These are phyloP conservation scores for Actinomortierella wolfii DNA, from an alignment of 371 early-diverging fungal genomes.

Conservation along the genomic window DNA sequence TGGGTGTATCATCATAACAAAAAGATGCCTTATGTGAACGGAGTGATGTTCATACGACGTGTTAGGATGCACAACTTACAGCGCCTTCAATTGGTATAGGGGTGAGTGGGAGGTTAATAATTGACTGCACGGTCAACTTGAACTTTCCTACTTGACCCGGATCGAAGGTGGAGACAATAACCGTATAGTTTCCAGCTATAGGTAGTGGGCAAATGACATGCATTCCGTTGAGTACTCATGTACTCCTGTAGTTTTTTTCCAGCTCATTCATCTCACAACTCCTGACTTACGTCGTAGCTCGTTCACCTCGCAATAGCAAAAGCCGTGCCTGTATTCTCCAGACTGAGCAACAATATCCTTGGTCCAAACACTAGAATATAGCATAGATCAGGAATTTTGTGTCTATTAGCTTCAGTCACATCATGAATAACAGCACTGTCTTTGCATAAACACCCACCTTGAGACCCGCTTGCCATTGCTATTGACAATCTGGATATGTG, in stretches of 20 bases:
- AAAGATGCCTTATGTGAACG: too few species aligned
- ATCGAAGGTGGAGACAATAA: slow-evolving; percentile 80
- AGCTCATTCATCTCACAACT: neutral
- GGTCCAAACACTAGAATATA: slow-evolving; percentile 58
- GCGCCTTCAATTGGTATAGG: slow-evolving; percentile 81
- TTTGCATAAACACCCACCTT: too few species aligned
- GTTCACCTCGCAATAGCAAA: slow-evolving; percentile 70
- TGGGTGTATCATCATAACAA: too few species aligned
- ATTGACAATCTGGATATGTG: slow-evolving; percentile 72
- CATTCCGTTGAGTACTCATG: too few species aligned
- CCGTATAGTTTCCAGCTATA: slow-evolving; percentile 73
- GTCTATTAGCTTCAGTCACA: too few species aligned
- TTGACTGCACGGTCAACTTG: slow-evolving; percentile 65
- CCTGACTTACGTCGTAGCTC: slow-evolving; percentile 54
- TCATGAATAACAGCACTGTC: too few species aligned
- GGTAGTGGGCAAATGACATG: slow-evolving; percentile 5
- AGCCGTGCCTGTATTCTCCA: slow-evolving; percentile 73
- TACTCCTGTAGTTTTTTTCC: too few species aligned
- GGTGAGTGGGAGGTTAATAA: slow-evolving; percentile 49
- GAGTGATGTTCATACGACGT: too few species aligned
- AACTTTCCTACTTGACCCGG: slow-evolving; percentile 72
- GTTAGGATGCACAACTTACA: slow-evolving; percentile 51
- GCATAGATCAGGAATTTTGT: neutral
- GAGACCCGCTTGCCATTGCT: slow-evolving; percentile 72
- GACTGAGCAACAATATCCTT: slow-evolving; percentile 72